Percentiles rank a stretch among this genome's conserved stretches.
phyloP scores from a whole-genome alignment of 2,329 filamentous ascomycete genomes.

The Botrytis deweyae region DNA sequence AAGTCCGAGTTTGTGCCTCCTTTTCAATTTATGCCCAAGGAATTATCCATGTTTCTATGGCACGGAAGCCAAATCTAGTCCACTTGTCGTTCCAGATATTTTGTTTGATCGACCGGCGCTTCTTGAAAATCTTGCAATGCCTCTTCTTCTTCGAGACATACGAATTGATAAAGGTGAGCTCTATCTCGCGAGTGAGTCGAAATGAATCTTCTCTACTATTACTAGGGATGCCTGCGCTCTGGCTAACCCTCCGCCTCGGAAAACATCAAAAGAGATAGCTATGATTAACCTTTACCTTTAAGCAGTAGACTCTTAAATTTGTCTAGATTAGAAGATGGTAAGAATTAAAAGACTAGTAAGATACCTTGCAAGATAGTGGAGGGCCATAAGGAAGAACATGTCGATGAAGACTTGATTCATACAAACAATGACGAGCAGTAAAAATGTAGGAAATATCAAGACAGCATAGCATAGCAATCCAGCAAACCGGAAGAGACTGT shows the following conservation, averaged over 20 bases:
- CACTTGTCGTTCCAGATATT: not conserved
- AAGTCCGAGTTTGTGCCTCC: no score
- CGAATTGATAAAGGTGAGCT: not conserved
- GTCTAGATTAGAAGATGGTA: not conserved
- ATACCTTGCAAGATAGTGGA: not conserved
- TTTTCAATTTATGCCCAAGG: no score
- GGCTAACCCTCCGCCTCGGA: fast-evolving
- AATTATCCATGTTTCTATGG: not conserved
- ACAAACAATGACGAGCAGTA: not conserved
- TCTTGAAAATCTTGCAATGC: not conserved
- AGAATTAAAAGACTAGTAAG: not conserved
- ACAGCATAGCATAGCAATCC: not conserved
- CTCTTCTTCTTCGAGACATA: not conserved
- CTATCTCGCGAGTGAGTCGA: not conserved
- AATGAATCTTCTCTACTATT: fast-evolving
- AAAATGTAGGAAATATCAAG: not conserved
- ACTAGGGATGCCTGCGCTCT: fast-evolving
- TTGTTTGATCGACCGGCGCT: not conserved
- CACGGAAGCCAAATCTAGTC: not conserved
- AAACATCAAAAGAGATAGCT: not conserved
- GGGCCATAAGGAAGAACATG: fast-evolving
- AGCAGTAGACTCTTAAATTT: not conserved
- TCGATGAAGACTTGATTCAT: not conserved
- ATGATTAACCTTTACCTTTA: fast-evolving
- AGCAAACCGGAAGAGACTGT: not conserved